Conservation (phyloP, 73 alveolate genomes). For the Paramecium sexaurelia region DNA sequence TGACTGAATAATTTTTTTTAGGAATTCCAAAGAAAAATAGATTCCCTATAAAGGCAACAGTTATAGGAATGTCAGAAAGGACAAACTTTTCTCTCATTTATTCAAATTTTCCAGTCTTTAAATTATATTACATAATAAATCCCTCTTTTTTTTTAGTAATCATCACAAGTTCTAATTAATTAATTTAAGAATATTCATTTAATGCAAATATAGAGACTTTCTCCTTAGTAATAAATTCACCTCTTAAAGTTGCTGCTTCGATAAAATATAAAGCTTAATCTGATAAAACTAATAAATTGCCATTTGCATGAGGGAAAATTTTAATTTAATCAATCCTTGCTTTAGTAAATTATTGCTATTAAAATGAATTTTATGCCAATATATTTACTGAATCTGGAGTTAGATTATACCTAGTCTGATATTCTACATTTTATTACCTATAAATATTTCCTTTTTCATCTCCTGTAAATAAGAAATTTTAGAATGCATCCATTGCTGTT, state of each 20-base stretch:
- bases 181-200: conserved; percentile 15
- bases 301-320: conserved; percentile 13
- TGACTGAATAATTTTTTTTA: background rate
- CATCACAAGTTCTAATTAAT: background rate
- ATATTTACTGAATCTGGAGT: background rate
- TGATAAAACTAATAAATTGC: conserved; percentile 5
- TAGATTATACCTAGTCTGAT: background rate
- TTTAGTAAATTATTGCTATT: background rate
- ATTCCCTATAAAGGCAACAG: conserved; percentile 41
- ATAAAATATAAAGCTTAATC: background rate
- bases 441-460: conserved; percentile 50
- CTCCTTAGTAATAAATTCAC: background rate
- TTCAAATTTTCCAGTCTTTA: conserved; percentile 25
- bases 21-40: conserved; percentile 12
- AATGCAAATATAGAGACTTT: background rate
- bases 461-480: conserved; percentile 27
- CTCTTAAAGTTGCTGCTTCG: background rate
- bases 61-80: conserved; percentile 32
- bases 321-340: background rate
- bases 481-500: conserved; percentile 56
- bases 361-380: background rate
- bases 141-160: conserved; percentile 50
- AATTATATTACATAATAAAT: conserved; percentile 18
- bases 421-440: background rate
- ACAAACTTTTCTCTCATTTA: conserved; percentile 27